Base-by-base conservation (phyloP, 2,329 filamentous ascomycete genomes). In the Alternaria ethzedia region DNA sequence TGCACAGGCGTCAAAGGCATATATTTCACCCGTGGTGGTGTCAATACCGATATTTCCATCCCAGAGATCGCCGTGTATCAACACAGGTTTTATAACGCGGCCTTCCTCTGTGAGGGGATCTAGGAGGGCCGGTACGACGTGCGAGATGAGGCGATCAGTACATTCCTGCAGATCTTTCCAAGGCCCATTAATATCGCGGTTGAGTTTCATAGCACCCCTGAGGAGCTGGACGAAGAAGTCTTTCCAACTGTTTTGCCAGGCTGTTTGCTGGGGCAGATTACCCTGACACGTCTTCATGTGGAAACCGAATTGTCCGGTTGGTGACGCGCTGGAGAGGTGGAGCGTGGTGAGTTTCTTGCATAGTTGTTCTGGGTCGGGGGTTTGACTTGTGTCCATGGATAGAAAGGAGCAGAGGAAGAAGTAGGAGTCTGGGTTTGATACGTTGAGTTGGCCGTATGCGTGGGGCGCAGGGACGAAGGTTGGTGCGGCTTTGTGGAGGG, bases 1-100 rank as follows among this genome's bases (percentile, higher is more conserved):
- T 41, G 36, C 36, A 5, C 36, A 41, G 5, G n/a, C 36, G 36
- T 41, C 36, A 3, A 41, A 41, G 8, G 36, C 36, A 9, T 41
- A 41, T 1, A 41, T 41, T 6, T 41, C 36, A 0, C 36, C 36
- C 0, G 36, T 41, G 0, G n/a, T 5, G 36, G n/a, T 41, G 5
- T 41, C 36, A 1, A n/a, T 41, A 2, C 36, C n/a, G n/a, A 41
- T 41, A 5, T 41, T 41, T 9, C 36, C 36, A 5, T 41, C 36
- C 36, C 36, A 41, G 36, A 41, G 36, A 1, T 41, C 36, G 36
- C 36, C 15, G 9, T 41, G 36, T 0, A 41, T 41, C 2, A 41
- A 9, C 1, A 0, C 9, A 4, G 36, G 36, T 17, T 41, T 41
- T 6, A 41, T 41, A 1, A 3, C 2, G 36, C 36, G 36, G n/a